A percentile compares a stretch with the other conserved stretches of the same genome.
Evolutionary conservation across 1,284 basidiomycete genomes (phyloP).

Genomic region (Agaricales sp.): DNA sequence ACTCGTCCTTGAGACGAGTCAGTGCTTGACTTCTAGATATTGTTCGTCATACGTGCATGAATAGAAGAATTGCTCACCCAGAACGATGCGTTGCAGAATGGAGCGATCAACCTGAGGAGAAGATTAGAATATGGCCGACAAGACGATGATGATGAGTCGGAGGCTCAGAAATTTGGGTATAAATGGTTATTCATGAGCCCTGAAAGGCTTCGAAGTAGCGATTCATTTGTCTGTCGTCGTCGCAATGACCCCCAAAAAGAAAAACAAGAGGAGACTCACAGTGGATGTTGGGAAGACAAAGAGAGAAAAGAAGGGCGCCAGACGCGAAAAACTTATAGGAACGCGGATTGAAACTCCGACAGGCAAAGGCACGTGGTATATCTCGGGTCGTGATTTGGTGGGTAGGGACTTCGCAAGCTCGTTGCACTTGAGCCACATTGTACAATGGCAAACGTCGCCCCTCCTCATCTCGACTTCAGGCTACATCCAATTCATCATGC

Average conservation of each 20-base stretch:
- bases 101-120: constrained; percentile 3
- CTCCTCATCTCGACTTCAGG: constrained; percentile 56
- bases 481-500: constrained; percentile 50
- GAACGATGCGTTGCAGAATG: background rate
- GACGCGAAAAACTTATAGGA: too few species aligned
- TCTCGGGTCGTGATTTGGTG: too few species aligned
- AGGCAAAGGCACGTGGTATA: too few species aligned
- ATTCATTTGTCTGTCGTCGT: constrained; percentile 66
- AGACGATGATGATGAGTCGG: constrained; percentile 8
- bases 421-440: constrained; percentile 16
- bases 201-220: constrained; percentile 68
- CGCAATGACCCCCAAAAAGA: constrained; percentile 13
- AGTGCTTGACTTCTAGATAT: constrained; percentile 77
- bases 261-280: constrained; percentile 12
- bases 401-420: too few species aligned
- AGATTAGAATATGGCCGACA: constrained; percentile 8
- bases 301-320: constrained; percentile 15
- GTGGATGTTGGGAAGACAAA: constrained; percentile 10
- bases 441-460: constrained; percentile 68
- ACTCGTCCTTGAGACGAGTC: constrained; percentile 60
- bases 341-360: too few species aligned
- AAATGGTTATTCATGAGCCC: constrained; percentile 56
- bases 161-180: constrained; percentile 86
- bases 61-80: constrained; percentile 28
- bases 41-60: constrained; percentile 43